phyloP scores from a whole-genome alignment of 768 basidiomycete species.

The Solioccasus polychromus region DNA sequence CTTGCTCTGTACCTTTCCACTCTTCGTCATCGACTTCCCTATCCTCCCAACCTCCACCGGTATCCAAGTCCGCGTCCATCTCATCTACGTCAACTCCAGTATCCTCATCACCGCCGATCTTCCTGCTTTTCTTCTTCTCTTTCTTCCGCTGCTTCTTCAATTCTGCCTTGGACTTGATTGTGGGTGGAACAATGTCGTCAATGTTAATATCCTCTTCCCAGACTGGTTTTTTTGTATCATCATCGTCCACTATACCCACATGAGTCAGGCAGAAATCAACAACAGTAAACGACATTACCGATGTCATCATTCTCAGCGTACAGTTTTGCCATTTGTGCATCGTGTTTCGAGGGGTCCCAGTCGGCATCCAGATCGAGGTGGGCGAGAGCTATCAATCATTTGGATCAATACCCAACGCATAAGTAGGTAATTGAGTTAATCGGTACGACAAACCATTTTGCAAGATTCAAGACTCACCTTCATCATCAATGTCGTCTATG shows the following conservation, averaged over 20 bases:
- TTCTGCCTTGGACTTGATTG: conserved; percentile 28
- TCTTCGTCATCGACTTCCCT: conserved; percentile 51
- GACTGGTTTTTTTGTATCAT: conserved; percentile 63
- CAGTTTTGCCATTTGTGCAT: conserved; percentile 74
- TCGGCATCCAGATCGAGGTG: conserved; percentile 87
- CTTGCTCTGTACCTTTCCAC: conserved; percentile 89
- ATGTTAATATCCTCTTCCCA: conserved; percentile 94
- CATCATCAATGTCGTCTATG: conserved; percentile 29
- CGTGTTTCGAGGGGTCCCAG: conserved; percentile 87
- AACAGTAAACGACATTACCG: conserved; percentile 15
- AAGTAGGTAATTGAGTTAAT: neutral
- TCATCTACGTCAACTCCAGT: conserved; percentile 46
- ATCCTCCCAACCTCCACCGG: conserved; percentile 33
- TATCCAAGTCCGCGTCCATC: conserved; percentile 60
- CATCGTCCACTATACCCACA: conserved; percentile 25
- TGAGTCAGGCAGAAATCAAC: neutral
- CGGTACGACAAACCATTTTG: neutral
- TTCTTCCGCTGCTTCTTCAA: conserved; percentile 45
- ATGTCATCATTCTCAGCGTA: conserved; percentile 55
- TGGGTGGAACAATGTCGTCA: conserved; percentile 50
- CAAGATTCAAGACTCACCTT: conserved; percentile 18
- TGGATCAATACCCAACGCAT: neutral
- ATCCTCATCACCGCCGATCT: conserved; percentile 42
- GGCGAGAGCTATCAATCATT: conserved; percentile 45
- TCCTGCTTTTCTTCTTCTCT: conserved; percentile 39